Percentiles rank a stretch among this genome's conserved stretches.
Conservation (phyloP, 495 filamentous ascomycete genomes). For the Xylaria telfairii region DNA sequence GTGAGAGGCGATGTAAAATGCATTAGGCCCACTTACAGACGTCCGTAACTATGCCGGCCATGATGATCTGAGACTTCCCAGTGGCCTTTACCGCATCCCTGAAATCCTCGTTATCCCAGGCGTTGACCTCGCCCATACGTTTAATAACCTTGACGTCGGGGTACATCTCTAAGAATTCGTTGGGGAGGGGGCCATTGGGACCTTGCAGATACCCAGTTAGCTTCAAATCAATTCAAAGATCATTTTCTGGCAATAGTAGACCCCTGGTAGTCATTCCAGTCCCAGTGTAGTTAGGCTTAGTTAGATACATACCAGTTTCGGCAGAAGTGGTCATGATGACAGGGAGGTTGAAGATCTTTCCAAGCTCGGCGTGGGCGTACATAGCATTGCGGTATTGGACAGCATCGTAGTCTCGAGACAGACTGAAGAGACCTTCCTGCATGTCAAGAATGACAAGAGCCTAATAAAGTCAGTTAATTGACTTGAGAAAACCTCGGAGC, state of each 20-base stretch:
- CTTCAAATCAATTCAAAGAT: neutral
- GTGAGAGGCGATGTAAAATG: conserved; percentile 11
- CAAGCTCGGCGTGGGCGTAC: conserved; percentile 70
- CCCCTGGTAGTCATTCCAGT: no score
- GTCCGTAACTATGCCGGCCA: conserved; percentile 77
- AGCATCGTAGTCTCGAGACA: conserved; percentile 69
- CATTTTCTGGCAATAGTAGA: neutral
- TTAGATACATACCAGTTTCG: conserved; percentile 45
- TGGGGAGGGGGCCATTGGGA: conserved; percentile 72
- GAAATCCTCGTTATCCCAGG: conserved; percentile 80
- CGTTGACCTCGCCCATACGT: conserved; percentile 77
- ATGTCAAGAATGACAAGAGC: conserved; percentile 73
- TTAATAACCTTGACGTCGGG: conserved; percentile 69
- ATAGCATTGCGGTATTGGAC: conserved; percentile 70
- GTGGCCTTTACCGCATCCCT: conserved; percentile 67
- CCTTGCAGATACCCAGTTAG: conserved; percentile 37
- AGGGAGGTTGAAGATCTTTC: conserved; percentile 70
- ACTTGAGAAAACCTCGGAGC: neutral
- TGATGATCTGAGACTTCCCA: conserved; percentile 72
- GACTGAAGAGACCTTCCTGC: conserved; percentile 70
- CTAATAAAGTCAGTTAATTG: conserved; percentile 34
- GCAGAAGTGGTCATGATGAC: conserved; percentile 74
- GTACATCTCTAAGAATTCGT: conserved; percentile 72
- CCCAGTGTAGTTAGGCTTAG: neutral
- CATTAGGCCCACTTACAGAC: conserved; percentile 59